Evolutionary conservation across 2,329 filamentous ascomycete genomes (phyloP).

Genomic region (Apiospora saccharicola): DNA sequence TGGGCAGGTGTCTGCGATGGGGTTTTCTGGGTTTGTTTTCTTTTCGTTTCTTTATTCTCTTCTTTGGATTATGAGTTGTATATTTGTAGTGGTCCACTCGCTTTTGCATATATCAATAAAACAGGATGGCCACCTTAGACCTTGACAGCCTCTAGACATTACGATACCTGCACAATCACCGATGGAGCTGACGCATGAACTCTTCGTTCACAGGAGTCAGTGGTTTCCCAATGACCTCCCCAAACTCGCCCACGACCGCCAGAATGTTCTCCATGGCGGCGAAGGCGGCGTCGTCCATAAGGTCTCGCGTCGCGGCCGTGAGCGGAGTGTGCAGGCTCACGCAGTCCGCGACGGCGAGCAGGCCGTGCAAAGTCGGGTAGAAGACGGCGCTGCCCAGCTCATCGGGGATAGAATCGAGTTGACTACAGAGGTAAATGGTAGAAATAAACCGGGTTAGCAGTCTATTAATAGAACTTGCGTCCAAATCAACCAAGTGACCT

Average conservation of each 20-base stretch:
- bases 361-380: slow-evolving; percentile 29
- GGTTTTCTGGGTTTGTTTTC: background rate
- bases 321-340: slow-evolving; percentile 44
- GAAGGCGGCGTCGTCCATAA: slow-evolving; percentile 45
- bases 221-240: slow-evolving; percentile 5
- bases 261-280: slow-evolving; percentile 49
- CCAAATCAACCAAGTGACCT: too few relatives aligned
- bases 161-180: background rate
- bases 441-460: background rate
- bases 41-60: background rate
- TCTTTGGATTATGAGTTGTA: background rate
- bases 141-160: background rate
- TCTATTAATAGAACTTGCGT: background rate
- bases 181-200: background rate
- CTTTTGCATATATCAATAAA: background rate
- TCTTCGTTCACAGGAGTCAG: background rate
- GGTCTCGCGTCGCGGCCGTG: slow-evolving; percentile 37
- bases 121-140: background rate
- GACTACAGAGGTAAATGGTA: too few relatives aligned
- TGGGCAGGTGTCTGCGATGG: background rate
- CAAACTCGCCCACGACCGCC: slow-evolving; percentile 36
- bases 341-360: slow-evolving; percentile 44
- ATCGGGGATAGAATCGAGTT: too few relatives aligned
- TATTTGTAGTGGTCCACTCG: slow-evolving; percentile 9
- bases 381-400: slow-evolving; percentile 36